Base-by-base conservation (phyloP, 1,284 basidiomycete genomes). In the Sporisorium scitamineum region DNA sequence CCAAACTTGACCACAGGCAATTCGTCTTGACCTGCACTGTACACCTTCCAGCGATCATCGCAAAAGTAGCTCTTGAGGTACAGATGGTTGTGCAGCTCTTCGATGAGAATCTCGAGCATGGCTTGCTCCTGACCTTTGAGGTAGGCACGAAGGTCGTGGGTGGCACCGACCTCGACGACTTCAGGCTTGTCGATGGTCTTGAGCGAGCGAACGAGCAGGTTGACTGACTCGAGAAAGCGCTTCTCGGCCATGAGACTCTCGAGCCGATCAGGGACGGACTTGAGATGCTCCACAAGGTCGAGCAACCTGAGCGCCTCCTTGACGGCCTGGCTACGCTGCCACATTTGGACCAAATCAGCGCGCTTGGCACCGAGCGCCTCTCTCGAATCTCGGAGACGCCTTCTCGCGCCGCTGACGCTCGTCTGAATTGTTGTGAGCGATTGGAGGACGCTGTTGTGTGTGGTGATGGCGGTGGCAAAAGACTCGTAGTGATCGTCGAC, bases 11-110 rank as follows among this genome's bases (percentile, higher is more conserved):
- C 71, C 20, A 75, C 65, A 1, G 83, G 83, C 44, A 85, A 53
- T 13, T 70, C 50, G 22, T 79, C 95, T 85, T 97, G 95, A 53
- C 93, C 93, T 0, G 92, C 91, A 10, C 88, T 87, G 85, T 97
- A 98, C 0, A 92, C 87, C 27, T 90, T 88, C 97, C 97, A 99
- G 50, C 96, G 90, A 10, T 90, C 90, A 77, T 99, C 96, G 84
- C 93, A 96, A 90, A 95, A 97, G 85, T 94, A 95, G 8, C 92
- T 94, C 84, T 97, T 98, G 65, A 99, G 90, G 86, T 98, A 99
- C n/a, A 99, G 87, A 86, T 99, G 97, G 80, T 92, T 95, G 85
- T 99, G 95, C 26, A 99, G 88, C 84, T 99, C 97, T 78, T 99
- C 97, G 18, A 97, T 89, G 57, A 99, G 87, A 63, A 99, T 97